Base-by-base conservation (phyloP, 176 grass and related monocot genomes). In the Pontederia paniculata region DNA sequence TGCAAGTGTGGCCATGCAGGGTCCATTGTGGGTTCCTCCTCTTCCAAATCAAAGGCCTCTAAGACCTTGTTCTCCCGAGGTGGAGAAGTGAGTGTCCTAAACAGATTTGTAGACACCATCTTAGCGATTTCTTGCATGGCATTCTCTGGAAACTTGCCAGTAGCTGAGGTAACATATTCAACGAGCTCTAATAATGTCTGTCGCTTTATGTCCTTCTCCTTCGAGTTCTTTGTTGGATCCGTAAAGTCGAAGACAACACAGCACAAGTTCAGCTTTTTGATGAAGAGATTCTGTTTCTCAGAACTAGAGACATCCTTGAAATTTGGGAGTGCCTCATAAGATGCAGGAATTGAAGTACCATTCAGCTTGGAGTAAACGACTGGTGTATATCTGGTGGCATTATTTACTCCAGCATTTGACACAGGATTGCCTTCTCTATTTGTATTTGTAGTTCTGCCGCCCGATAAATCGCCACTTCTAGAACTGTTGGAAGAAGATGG, bases 171-270 rank as follows among this genome's bases (percentile, higher is more conserved):
- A 17, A 54, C 57, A 45, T 72, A 72, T 28, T 72, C 69, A 54
- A 72, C 57, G 52, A 72, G 69, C 17, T 72, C 69, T 54, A 72
- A 43, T 37, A 72, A 52, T 45, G 69, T 72, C 31, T 72, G 69
- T 48, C 45, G 47, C 18, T 72, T 72, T 23, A 72, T 23, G 12
- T 72, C 69, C 49, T 72, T 72, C 44, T 72, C 56, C 44, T 72
- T 72, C 31, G 61, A 15, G n/a, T 52, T 62, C 28, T 72, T 62
- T 25, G 69, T 62, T 53, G 69, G 47, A 9, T 72, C 69, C 16
- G 18, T 53, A 17, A 72, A 72, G 23, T 72, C 46, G 61, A 72
- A 72, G 17, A 72, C 57, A 23, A 62, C 57, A 21, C 69, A 62
- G 13, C 69, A 72, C 18, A 72, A 44, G 18, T 72, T 50, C 57